Evolutionary conservation across 2,329 filamentous ascomycete species (phyloP).

Genomic region (Diaporthe vaccinii): DNA sequence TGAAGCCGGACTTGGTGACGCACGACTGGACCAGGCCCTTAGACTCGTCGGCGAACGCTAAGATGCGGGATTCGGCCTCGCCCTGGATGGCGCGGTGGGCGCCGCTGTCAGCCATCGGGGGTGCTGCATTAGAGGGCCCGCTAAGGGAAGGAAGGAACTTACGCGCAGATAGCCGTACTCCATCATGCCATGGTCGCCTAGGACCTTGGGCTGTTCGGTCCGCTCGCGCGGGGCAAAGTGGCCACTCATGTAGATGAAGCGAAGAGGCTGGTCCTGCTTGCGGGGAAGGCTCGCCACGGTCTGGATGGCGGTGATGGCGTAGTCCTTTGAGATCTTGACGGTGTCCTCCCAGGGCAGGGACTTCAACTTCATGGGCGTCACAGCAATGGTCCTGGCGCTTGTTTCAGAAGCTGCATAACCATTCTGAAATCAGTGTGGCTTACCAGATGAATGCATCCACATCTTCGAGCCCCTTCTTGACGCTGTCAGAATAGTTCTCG

Average conservation of each 20-base stretch:
- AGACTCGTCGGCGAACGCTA: constrained; percentile 56
- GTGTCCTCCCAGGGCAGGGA: constrained; percentile 27
- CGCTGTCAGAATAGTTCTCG: constrained; percentile 54
- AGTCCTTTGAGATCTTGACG: constrained; percentile 29
- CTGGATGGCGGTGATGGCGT: constrained; percentile 21
- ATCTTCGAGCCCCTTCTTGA: constrained; percentile 55
- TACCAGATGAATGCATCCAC: constrained; percentile 61
- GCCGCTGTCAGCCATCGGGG: background rate
- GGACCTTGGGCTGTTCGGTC: constrained; percentile 28
- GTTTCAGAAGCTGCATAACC: background rate
- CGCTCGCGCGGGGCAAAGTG: constrained; percentile 34
- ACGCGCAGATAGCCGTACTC: constrained; percentile 33
- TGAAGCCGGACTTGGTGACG: constrained; percentile 59
- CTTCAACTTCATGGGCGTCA: constrained; percentile 45
- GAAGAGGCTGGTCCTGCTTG: constrained; percentile 46
- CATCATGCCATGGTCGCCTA: constrained; percentile 30
- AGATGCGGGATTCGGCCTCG: constrained; percentile 58
- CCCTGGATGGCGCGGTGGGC: constrained; percentile 52
- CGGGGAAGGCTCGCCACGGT: background rate
- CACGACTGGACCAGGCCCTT: constrained; percentile 53
- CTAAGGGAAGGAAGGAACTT: background rate
- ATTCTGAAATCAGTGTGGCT: no score
- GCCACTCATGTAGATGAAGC: constrained; percentile 47
- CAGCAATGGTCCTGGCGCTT: constrained; percentile 46
- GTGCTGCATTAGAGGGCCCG: no score